Evolutionary conservation across 306 rosid species (phyloP).

Genomic region (Myrica gale): DNA sequence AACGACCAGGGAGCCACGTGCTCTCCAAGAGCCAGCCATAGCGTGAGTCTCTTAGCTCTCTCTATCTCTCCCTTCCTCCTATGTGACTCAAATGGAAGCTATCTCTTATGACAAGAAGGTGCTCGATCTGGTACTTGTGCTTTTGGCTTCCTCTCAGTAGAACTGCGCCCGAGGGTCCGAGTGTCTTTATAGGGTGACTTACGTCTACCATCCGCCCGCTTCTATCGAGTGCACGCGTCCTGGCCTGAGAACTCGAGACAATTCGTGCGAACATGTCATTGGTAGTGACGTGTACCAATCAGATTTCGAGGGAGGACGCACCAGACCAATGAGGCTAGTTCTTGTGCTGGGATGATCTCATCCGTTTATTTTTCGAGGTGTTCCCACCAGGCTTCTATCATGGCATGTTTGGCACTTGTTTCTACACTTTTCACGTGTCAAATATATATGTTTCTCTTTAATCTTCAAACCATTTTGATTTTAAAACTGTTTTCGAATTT

Average conservation of each 20-base stretch:
- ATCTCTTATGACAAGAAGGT: not conserved
- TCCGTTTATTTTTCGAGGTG: constrained; percentile 38
- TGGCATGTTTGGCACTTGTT: no score
- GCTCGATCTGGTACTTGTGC: not conserved
- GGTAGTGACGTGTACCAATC: constrained; percentile 80
- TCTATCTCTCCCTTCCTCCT: not conserved
- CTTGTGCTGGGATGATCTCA: constrained; percentile 51
- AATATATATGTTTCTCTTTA: no score
- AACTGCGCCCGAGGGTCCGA: constrained; percentile 24
- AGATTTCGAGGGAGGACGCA: not conserved
- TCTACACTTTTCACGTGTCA: no score
- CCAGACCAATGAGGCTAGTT: constrained; percentile 48
- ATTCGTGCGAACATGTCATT: constrained; percentile 60
- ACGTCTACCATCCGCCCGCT: constrained; percentile 29
- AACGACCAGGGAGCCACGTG: constrained; percentile 58
- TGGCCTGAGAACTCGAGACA: constrained; percentile 7
- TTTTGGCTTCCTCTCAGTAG: not conserved
- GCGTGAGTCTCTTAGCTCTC: constrained; percentile 16
- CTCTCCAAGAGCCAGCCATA: constrained; percentile 71
- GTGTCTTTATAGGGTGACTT: constrained; percentile 32
- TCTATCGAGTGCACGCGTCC: constrained; percentile 1
- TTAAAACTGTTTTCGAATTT: no score
- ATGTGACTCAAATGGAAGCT: constrained; percentile 17
- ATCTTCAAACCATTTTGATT: no score
- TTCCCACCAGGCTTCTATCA: not conserved